These are phyloP conservation scores for Phytophthora agathidicida DNA, from an alignment of 352 stramenopile genomes.

Conservation along the genomic window DNA sequence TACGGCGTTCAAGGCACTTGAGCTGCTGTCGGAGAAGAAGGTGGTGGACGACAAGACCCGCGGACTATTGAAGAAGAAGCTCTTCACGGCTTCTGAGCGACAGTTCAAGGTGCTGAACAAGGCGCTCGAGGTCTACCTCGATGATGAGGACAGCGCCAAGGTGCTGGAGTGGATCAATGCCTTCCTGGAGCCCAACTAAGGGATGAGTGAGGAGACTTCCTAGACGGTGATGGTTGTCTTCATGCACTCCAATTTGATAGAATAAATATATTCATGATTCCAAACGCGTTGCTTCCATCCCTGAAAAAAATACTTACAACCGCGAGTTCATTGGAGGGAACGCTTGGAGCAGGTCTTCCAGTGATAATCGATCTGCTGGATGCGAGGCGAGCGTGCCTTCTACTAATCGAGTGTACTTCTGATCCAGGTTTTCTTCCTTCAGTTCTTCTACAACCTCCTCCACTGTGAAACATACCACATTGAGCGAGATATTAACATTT, in stretches of 20 bases:
- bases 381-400: constrained; percentile 47
- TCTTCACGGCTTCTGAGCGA: constrained; percentile 56
- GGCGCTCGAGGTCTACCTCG: constrained; percentile 50
- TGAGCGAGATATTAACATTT: background rate
- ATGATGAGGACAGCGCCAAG: constrained; percentile 44
- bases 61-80: constrained; percentile 54
- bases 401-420: constrained; percentile 47
- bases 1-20: constrained; percentile 46
- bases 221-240: no score
- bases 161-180: constrained; percentile 76
- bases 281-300: no score
- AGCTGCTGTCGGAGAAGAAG: constrained; percentile 53
- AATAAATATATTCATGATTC: constrained; percentile 53
- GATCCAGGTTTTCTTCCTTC: constrained; percentile 27
- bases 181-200: constrained; percentile 49
- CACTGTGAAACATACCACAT: constrained; percentile 32
- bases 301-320: constrained; percentile 39
- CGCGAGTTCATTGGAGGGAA: constrained; percentile 48
- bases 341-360: constrained; percentile 49
- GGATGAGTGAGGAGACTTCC: no score
- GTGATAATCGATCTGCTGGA: constrained; percentile 45
- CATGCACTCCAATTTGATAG: constrained; percentile 6
- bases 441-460: constrained; percentile 67
- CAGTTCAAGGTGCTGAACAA: constrained; percentile 65
- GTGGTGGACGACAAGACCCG: constrained; percentile 61